Evolutionary conservation across 2,329 filamentous ascomycete genomes (phyloP).

Genomic region (Colletotrichum sp.): DNA sequence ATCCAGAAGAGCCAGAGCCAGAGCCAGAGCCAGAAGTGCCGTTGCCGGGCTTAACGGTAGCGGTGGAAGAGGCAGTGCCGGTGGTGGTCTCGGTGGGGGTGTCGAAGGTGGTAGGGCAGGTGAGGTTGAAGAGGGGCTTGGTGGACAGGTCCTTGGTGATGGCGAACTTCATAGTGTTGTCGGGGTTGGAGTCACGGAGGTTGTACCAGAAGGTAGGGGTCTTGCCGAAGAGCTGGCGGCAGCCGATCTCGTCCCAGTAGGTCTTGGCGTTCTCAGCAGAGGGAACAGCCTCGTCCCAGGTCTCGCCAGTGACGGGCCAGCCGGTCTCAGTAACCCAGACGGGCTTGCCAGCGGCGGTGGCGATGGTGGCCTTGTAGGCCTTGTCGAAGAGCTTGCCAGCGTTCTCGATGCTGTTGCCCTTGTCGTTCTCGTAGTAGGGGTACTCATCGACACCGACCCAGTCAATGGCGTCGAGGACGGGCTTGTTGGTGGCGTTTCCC

Average conservation of each 20-base stretch:
- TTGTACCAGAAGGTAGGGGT: slow-evolving; percentile 67
- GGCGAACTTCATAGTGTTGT: slow-evolving; percentile 63
- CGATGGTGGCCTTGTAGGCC: slow-evolving; percentile 49
- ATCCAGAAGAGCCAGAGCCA: slow-evolving; percentile 14
- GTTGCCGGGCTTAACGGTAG: slow-evolving; percentile 16
- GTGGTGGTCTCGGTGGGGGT: slow-evolving; percentile 32
- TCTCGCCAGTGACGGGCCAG: slow-evolving; percentile 63
- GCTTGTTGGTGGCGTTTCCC: slow-evolving; percentile 63
- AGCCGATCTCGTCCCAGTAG: slow-evolving; percentile 69
- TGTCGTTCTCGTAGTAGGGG: slow-evolving; percentile 67
- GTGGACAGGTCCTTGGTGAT: slow-evolving; percentile 59
- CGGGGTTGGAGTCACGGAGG: slow-evolving; percentile 65
- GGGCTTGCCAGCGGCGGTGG: slow-evolving; percentile 55
- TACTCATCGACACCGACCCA: slow-evolving; percentile 71
- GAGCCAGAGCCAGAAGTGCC: slow-evolving; percentile 24
- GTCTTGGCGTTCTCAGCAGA: slow-evolving; percentile 63
- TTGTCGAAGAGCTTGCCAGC: slow-evolving; percentile 59
- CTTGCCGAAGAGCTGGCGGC: slow-evolving; percentile 61
- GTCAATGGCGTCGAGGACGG: slow-evolving; percentile 67
- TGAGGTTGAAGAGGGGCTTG: slow-evolving; percentile 57
- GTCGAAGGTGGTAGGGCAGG: slow-evolving; percentile 51
- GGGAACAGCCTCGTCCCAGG: slow-evolving; percentile 60
- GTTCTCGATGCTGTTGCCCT: slow-evolving; percentile 61
- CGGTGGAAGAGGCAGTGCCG: slow-evolving; percentile 22
- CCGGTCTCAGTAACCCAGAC: slow-evolving; percentile 71